Conservation (phyloP, 768 basidiomycete genomes). For the Boletus barrowsii region DNA sequence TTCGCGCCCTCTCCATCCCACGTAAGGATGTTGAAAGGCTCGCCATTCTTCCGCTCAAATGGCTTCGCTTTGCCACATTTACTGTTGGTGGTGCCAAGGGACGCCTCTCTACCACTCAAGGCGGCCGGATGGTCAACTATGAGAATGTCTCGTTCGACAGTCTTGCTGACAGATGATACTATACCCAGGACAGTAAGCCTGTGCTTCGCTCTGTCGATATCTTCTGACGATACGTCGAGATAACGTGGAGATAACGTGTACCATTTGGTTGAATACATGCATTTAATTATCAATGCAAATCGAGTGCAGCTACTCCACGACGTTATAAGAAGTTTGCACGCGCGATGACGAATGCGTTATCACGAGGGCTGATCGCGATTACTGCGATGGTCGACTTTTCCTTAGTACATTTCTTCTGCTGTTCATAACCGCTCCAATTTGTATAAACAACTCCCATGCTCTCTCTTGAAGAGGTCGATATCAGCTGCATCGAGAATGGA, state of each 20-base stretch:
- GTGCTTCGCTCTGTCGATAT: not conserved
- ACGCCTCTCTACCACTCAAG: not conserved
- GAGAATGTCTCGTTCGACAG: not conserved
- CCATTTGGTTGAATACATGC: not conserved
- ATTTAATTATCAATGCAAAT: no score
- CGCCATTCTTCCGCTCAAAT: not conserved
- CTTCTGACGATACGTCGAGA: no score
- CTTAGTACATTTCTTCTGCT: no score
- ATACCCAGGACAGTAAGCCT: not conserved
- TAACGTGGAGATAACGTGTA: not conserved
- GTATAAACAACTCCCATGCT: no score
- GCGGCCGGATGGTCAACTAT: not conserved
- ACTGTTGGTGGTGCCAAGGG: not conserved
- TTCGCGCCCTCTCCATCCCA: not conserved
- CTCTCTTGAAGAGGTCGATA: no score
- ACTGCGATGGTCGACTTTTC: no score
- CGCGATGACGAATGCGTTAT: no score
- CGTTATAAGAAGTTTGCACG: no score
- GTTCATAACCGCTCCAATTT: no score
- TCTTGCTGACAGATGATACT: not conserved
- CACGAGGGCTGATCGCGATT: no score
- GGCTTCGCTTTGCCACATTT: not conserved
- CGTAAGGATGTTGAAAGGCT: not conserved
- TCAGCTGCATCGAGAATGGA: no score
- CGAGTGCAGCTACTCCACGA: no score